Evolutionary conservation across 208 protist species (phyloP), one percentile per base, ranked within the genome.

Genomic region (Leishmania arabica): DNA sequence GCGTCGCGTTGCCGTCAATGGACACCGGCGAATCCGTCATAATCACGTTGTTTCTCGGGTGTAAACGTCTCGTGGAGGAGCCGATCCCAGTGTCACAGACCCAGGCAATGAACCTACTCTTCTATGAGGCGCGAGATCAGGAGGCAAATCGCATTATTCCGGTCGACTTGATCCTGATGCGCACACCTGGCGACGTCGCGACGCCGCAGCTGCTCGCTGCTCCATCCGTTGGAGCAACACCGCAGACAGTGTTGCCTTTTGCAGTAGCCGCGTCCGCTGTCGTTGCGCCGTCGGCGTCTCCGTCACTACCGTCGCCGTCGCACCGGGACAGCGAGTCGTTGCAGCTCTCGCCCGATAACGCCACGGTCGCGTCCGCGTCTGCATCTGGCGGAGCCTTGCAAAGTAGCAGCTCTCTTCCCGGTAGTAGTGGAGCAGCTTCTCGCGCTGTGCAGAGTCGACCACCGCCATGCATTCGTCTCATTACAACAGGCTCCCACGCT

Each of bases 121-220:
- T 97, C 15, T 97, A 91, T 75, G 94, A 97, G 76, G 92, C 89
- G 9, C 88, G 93, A 49, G 94, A 97, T 80, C 88, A 93, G 74
- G 94, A 97, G 68, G 86, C 93, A 7, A 95, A 91, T 74, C 90
- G 92, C 13, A 90, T 95, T 79, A 88, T 97, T 51, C 94, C 94
- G 17, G 89, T 97, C 19, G 92, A 95, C 80, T 88, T 97, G 62
- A 95, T 92, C 49, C 79, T 97, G 42, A 78, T 91, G 34, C 86
- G 89, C 7, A 86, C 86, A 27, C 90, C 95, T 24, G 90, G 85
- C 27, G 91, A 95, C 79, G 80, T 47, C 31, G 34, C 66, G 76
- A 80, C 49, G 17, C 78, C 60, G 19, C 53, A n/a, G 51, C 72
- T 54, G 72, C 24, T 62, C 5, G 51, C 51, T n/a, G 34, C 56